Conservation (phyloP, 75 land plant species). For the Chamaecyparis obtusa region DNA sequence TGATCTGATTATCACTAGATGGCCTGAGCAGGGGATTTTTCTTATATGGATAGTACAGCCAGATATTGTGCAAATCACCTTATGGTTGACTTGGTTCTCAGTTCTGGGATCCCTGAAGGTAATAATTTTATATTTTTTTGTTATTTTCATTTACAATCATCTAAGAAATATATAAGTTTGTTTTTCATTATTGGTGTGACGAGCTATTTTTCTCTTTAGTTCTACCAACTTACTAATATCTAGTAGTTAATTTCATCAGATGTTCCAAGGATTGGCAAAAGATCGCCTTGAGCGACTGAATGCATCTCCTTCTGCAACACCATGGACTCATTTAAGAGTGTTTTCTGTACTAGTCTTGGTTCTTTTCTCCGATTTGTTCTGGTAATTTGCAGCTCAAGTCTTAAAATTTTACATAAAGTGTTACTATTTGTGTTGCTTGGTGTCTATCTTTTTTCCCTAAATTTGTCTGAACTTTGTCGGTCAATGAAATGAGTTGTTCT, state of each 20-base stretch:
- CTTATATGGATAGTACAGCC: conserved; percentile 79
- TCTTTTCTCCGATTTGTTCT: conserved; percentile 39
- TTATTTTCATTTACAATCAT: not conserved
- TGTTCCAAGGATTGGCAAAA: conserved; percentile 88
- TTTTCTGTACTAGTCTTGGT: conserved; percentile 51
- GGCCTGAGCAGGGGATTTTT: conserved; percentile 69
- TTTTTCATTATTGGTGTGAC: not conserved
- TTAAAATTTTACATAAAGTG: not conserved
- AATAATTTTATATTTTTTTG: not conserved
- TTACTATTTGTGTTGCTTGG: not conserved
- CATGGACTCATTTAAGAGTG: conserved; percentile 75
- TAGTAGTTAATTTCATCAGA: conserved; percentile 31
- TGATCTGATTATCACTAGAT: not conserved
- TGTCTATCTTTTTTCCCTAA: not conserved
- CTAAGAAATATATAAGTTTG: not conserved
- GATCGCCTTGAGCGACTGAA: conserved; percentile 91
- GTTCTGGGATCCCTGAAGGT: conserved; percentile 87
- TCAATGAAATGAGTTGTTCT: not conserved
- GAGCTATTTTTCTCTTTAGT: not conserved
- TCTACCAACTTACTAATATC: conserved; percentile 7
- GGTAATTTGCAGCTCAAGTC: conserved; percentile 28
- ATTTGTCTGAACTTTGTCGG: not conserved
- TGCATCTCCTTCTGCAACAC: conserved; percentile 93
- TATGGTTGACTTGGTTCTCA: conserved; percentile 84
- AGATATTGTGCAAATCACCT: conserved; percentile 53